phyloP scores from a whole-genome alignment of 192 early-diverging fungal species.

The Coemansia sp. region DNA sequence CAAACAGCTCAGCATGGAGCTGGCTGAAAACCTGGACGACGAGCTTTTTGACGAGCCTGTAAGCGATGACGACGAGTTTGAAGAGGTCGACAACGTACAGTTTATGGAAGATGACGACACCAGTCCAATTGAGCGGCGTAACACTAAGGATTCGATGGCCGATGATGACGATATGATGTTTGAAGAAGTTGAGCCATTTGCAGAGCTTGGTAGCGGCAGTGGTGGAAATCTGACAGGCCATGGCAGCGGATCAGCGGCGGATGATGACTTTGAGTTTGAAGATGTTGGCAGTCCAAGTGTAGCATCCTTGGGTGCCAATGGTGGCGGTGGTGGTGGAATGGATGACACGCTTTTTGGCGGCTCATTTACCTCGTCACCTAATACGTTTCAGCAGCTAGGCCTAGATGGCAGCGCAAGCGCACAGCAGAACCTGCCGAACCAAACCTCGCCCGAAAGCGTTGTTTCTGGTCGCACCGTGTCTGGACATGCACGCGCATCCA shows the following conservation, averaged over 20 bases:
- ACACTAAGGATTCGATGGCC: slow-evolving; percentile 15
- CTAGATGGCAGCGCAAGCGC: background rate
- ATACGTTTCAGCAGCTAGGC: slow-evolving; percentile 5
- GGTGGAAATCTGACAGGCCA: background rate
- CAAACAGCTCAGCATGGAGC: slow-evolving; percentile 31
- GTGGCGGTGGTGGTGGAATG: slow-evolving; percentile 3
- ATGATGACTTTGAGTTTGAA: slow-evolving; percentile 49
- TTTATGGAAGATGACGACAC: slow-evolving; percentile 14
- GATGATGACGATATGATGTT: slow-evolving; percentile 45
- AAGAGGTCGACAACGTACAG: slow-evolving; percentile 37
- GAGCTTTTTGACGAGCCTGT: slow-evolving; percentile 21
- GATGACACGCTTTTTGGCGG: slow-evolving; percentile 39
- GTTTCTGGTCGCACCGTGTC: background rate
- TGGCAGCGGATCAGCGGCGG: slow-evolving; percentile 4
- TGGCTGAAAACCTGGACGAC: slow-evolving; percentile 23
- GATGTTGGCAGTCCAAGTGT: slow-evolving; percentile 30
- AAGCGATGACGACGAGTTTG: slow-evolving; percentile 52
- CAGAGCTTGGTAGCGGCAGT: slow-evolving; percentile 11
- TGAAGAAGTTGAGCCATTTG: slow-evolving; percentile 35
- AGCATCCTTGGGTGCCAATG: slow-evolving; percentile 4
- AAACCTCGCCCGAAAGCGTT: background rate
- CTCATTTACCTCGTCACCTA: slow-evolving; percentile 20
- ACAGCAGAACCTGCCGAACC: background rate
- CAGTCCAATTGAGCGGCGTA: background rate
- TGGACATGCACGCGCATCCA: slow-evolving; percentile 4